Evolutionary conservation across 2,329 filamentous ascomycete species (phyloP).

Genomic region (Arthrobotrys musiformis): DNA sequence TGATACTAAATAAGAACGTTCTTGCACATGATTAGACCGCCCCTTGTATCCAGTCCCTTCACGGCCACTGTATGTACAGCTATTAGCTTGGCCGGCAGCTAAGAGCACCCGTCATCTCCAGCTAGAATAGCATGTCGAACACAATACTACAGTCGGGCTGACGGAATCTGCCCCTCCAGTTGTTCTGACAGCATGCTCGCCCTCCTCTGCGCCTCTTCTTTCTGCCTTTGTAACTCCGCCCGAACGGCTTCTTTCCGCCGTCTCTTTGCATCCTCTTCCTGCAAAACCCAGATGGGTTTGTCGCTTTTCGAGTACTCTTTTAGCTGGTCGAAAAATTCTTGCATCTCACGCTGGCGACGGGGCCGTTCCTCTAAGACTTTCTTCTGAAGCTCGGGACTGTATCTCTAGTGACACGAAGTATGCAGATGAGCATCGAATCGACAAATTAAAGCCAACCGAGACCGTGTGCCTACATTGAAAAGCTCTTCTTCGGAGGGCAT

Average conservation of each 20-base stretch:
- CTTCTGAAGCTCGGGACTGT: constrained; percentile 94
- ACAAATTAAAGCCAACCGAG: background rate
- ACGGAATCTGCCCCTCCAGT: constrained; percentile 25
- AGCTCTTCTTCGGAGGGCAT: constrained; percentile 90
- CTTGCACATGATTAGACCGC: background rate
- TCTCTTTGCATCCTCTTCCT: constrained; percentile 42
- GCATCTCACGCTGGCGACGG: constrained; percentile 83
- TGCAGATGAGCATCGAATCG: background rate
- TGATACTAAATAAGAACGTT: background rate
- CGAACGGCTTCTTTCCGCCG: constrained; percentile 31
- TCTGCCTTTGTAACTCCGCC: constrained; percentile 9
- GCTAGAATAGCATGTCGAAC: too few species aligned
- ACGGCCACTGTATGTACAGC: too few species aligned
- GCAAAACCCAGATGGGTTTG: constrained; percentile 71
- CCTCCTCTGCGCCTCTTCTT: constrained; percentile 31
- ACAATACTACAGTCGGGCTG: background rate
- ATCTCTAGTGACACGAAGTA: constrained; percentile 76
- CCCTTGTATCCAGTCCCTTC: too few species aligned
- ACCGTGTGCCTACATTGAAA: constrained; percentile 55
- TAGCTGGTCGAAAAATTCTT: constrained; percentile 83
- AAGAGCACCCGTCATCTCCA: too few species aligned
- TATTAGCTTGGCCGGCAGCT: too few species aligned
- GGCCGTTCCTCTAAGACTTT: constrained; percentile 82
- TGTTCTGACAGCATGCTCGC: constrained; percentile 47
- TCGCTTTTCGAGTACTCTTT: constrained; percentile 92